Percentiles rank a stretch among this genome's conserved stretches.
phyloP scores from a whole-genome alignment of 176 grass and related monocot genomes.

The Alopecurus myosuroides region DNA sequence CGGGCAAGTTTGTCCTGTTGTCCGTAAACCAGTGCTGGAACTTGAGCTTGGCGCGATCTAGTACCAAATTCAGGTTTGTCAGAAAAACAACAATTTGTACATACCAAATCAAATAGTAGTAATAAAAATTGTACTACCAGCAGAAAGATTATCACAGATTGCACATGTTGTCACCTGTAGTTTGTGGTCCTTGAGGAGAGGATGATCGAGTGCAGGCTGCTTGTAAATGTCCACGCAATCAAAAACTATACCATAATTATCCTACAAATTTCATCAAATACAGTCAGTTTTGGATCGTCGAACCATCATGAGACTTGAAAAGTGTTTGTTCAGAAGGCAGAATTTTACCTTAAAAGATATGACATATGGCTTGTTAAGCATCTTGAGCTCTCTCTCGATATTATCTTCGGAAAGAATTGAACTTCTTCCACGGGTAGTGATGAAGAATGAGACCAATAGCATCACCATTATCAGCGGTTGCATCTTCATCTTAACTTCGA shows the following conservation, averaged over 20 bases:
- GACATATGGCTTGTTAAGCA: slow-evolving; percentile 15
- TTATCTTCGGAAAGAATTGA: not conserved
- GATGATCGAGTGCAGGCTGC: not conserved
- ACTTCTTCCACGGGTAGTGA: not conserved
- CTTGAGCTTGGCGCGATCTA: not conserved
- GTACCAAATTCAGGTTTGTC: not conserved
- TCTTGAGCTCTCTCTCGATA: slow-evolving; percentile 3
- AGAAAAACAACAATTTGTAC: not conserved
- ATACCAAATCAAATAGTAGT: not conserved
- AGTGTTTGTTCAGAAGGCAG: not conserved
- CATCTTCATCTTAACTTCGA: not conserved
- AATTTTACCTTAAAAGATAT: slow-evolving; percentile 14
- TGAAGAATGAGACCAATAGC: not conserved
- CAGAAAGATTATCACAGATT: too few relatives aligned
- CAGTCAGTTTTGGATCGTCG: not conserved
- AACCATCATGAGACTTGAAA: not conserved
- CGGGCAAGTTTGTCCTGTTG: not conserved
- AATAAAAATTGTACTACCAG: too few relatives aligned
- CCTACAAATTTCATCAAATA: not conserved
- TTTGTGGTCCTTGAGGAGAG: not conserved
- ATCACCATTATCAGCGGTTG: not conserved
- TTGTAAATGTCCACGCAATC: not conserved
- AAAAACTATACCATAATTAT: not conserved
- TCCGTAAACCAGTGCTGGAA: not conserved
- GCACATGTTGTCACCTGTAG: not conserved